Evolutionary conservation across 805 yeast genomes (phyloP).

Genomic region (Candida ortonii): DNA sequence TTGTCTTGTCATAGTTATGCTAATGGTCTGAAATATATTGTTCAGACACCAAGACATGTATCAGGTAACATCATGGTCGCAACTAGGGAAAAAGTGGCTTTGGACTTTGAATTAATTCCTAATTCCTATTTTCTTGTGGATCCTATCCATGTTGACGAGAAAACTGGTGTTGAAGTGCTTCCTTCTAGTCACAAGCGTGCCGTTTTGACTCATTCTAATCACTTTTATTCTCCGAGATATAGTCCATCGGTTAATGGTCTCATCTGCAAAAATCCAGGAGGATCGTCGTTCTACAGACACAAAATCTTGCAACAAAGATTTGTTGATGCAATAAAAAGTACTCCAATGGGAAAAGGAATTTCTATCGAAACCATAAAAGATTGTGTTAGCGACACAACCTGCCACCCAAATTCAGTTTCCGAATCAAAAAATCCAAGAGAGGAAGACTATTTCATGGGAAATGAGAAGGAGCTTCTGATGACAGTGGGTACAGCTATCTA

Average conservation of each 20-base stretch:
- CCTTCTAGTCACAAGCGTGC: slow-evolving; percentile 9
- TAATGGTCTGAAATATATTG: slow-evolving; percentile 12
- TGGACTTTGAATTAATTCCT: slow-evolving; percentile 11
- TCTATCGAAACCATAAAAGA: slow-evolving; percentile 5
- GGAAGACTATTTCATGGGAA: slow-evolving; percentile 1
- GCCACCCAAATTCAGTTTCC: slow-evolving; percentile 9
- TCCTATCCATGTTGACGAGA: slow-evolving; percentile 10
- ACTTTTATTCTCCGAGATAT: slow-evolving; percentile 9
- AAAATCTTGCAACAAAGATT: slow-evolving; percentile 4
- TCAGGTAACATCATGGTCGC: slow-evolving; percentile 10
- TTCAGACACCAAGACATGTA: slow-evolving; percentile 13
- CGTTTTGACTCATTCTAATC: slow-evolving; percentile 10
- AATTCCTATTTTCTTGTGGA: slow-evolving; percentile 10
- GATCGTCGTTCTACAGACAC: slow-evolving; percentile 10
- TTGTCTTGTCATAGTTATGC: slow-evolving; percentile 11
- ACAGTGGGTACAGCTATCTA: slow-evolving; percentile 12
- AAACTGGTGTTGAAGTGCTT: slow-evolving; percentile 10
- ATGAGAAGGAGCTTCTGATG: slow-evolving; percentile 6
- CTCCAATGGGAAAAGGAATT: slow-evolving; percentile 12
- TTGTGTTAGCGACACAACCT: slow-evolving; percentile 9
- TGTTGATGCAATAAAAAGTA: slow-evolving; percentile 7
- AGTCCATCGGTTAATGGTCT: slow-evolving; percentile 6
- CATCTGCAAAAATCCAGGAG: slow-evolving; percentile 10
- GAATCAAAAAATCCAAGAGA: slow-evolving; percentile 9
- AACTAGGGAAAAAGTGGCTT: slow-evolving; percentile 7